These are phyloP conservation scores for Gossypium thurberi DNA, from an alignment of 345 rosid genomes.

Conservation along the genomic window DNA sequence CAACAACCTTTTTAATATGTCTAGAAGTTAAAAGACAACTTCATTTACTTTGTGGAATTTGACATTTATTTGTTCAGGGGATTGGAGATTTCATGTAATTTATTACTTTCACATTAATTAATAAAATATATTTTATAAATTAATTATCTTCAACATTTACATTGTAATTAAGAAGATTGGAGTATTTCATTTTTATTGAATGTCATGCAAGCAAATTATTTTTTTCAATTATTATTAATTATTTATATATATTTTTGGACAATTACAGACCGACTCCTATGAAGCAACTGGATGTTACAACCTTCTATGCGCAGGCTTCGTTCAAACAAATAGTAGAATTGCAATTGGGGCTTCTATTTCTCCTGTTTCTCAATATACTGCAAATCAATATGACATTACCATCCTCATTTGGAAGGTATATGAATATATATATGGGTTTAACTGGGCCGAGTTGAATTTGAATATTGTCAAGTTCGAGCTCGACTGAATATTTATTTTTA, in stretches of 20 bases:
- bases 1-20: background rate
- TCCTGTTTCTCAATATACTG: slow-evolving; percentile 58
- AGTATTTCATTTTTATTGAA: background rate
- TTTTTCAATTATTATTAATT: background rate
- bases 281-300: slow-evolving; percentile 98
- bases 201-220: background rate
- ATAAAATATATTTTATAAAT: background rate
- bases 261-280: slow-evolving; percentile 79
- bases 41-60: slow-evolving; percentile 3
- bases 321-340: slow-evolving; percentile 85
- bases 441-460: too few relatives aligned
- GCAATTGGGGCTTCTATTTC: slow-evolving; percentile 99
- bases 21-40: background rate
- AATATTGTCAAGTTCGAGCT: too few relatives aligned
- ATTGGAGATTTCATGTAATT: background rate
- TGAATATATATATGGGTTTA: too few relatives aligned
- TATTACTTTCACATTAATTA: background rate
- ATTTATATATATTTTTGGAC: too few relatives aligned
- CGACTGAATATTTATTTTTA: too few relatives aligned
- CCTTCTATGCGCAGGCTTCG: slow-evolving; percentile 85
- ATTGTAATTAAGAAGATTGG: background rate
- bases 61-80: background rate
- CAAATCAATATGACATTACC: slow-evolving; percentile 77
- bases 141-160: background rate
- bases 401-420: slow-evolving; percentile 94